These are phyloP conservation scores for Blastobotrys serpentis DNA, from an alignment of 1,139 yeast genomes.

Conservation along the genomic window DNA sequence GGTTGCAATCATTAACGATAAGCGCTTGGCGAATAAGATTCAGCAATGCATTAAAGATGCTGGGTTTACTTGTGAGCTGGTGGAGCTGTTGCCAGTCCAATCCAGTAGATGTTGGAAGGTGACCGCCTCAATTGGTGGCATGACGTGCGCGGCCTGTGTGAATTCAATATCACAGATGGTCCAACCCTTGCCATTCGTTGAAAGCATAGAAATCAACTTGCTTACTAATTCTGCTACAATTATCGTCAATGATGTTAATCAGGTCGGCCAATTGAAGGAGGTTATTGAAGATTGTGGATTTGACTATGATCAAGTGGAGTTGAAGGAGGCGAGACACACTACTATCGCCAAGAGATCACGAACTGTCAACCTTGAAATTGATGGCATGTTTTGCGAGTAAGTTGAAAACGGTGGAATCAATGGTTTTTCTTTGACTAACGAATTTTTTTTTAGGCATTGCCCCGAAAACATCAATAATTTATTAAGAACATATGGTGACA, in stretches of 20 bases:
- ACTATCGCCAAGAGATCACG: conserved; percentile 43
- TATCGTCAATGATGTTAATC: conserved; percentile 40
- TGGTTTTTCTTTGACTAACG: conserved; percentile 16
- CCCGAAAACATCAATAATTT: conserved; percentile 56
- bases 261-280: conserved; percentile 45
- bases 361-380: conserved; percentile 55
- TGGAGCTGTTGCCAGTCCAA: conserved; percentile 60
- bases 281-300: conserved; percentile 67
- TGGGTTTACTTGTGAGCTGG: conserved; percentile 58
- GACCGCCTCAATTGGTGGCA: conserved; percentile 66
- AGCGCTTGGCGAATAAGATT: conserved; percentile 52
- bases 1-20: conserved; percentile 41
- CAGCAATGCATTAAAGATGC: conserved; percentile 49
- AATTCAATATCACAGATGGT: conserved; percentile 54
- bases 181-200: conserved; percentile 51
- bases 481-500: conserved; percentile 53
- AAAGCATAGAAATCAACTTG: conserved; percentile 53
- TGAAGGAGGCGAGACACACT: conserved; percentile 22
- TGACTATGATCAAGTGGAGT: conserved; percentile 46
- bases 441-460: conserved; percentile 47
- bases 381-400: conserved; percentile 64
- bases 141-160: conserved; percentile 73
- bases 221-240: conserved; percentile 63
- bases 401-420: no score
- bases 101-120: conserved; percentile 42